These are phyloP conservation scores for Clavariopsis aquatica DNA, from an alignment of 495 filamentous ascomycete species.

Conservation along the genomic window DNA sequence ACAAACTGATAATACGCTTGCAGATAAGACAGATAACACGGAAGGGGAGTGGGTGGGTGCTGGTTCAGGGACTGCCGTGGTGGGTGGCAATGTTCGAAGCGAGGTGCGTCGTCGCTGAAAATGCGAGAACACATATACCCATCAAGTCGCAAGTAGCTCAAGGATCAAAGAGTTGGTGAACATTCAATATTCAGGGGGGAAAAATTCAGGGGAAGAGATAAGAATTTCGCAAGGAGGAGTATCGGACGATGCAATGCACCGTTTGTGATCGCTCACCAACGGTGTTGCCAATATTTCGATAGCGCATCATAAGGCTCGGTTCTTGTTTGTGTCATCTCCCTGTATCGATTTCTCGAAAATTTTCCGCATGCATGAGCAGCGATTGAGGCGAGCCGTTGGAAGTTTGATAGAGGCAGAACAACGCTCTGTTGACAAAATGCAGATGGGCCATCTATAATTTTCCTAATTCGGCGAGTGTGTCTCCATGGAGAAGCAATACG, in stretches of 20 bases:
- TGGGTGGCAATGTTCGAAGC: background rate
- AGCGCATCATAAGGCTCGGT: slow-evolving; percentile 6
- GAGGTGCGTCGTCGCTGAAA: slow-evolving; percentile 22
- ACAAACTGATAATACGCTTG: background rate
- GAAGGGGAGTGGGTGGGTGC: background rate
- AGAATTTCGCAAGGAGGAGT: background rate
- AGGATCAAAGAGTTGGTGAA: background rate
- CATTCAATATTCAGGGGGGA: too few species aligned
- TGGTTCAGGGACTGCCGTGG: background rate
- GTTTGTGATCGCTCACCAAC: slow-evolving; percentile 11
- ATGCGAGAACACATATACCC: background rate
- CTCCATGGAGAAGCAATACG: slow-evolving; percentile 10
- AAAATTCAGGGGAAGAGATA: too few species aligned
- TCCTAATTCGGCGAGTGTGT: slow-evolving; percentile 1
- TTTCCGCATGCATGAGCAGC: background rate
- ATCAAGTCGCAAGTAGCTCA: background rate
- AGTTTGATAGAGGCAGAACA: background rate
- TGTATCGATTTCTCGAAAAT: slow-evolving; percentile 20
- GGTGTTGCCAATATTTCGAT: slow-evolving; percentile 8
- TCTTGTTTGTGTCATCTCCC: background rate
- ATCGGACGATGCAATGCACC: background rate
- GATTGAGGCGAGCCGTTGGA: background rate
- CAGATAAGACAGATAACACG: background rate
- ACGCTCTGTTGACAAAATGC: slow-evolving; percentile 2
- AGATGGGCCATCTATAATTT: slow-evolving; percentile 5